Evolutionary conservation across 495 filamentous ascomycete genomes (phyloP), one percentile per base, ranked within the genome.

Genomic region (Bryoglossum gracile): DNA sequence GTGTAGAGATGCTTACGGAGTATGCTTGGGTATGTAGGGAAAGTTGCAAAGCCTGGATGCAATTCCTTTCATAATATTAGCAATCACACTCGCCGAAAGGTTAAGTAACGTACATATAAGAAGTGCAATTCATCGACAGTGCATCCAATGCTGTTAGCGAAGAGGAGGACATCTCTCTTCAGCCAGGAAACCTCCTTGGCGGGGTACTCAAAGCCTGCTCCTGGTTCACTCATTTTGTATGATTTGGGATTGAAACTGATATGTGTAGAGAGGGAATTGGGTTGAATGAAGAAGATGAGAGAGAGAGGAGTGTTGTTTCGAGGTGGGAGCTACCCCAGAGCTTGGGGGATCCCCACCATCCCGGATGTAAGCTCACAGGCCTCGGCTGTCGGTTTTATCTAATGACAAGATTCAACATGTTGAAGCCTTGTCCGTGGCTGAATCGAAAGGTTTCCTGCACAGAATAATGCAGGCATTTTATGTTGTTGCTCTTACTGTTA

Each of bases 71-170:
- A 28, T 23, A 21, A 44, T 8, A 51, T 62, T 54, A 61, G 49
- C 35, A 23, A 33, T 4, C 8, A 4, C 4, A 21, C n/a, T 41
- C 2, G 8, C 13, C 13, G n/a, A 34, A 30, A n/a, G 26, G 13
- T 16, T 23, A 9, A 13, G 28, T 32, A n/a, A 24, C 32, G 18
- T 71, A 89, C 87, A 51, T 88, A 94, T 65, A 94, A 80, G 62
- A 94, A 94, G 56, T 94, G 88, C 55, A 94, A 75, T 70, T 94
- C 89, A 48, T 94, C 80, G n/a, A 74, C 73, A 41, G 80, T 89
- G 62, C 76, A 78, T 14, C 89, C 89, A 60, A 94, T 90, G 66
- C 82, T 87, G 66, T 87, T 83, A 28, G 89, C 88, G 62, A 94
- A 94, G 22, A 94, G 77, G 55, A 94, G 71, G 19, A 81, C 76